Conservation (phyloP, 441 rosid species). For the Manihot esculenta region DNA sequence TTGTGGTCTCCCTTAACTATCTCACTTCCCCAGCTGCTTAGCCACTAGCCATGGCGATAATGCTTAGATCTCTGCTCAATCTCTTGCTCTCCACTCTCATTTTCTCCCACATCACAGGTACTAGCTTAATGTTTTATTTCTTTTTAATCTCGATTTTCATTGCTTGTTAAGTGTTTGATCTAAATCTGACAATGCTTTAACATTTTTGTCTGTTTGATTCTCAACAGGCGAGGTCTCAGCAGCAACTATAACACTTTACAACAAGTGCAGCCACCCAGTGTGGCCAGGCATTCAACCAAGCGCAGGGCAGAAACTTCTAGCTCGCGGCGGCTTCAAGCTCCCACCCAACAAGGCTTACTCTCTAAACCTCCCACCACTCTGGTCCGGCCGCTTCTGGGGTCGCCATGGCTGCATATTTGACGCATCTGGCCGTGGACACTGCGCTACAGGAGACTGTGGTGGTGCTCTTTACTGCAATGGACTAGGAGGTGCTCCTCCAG, state of each 20-base stretch:
- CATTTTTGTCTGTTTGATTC: not conserved
- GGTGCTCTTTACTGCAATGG: conserved; percentile 83
- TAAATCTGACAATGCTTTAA: not conserved
- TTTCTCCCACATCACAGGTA: conserved; percentile 52
- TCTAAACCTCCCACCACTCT: conserved; percentile 65
- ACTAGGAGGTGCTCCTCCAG: conserved; percentile 81
- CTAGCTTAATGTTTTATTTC: too few relatives aligned
- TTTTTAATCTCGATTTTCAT: not conserved
- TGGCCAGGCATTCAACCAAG: conserved; percentile 97
- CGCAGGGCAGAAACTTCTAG: conserved; percentile 70
- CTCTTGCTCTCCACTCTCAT: conserved; percentile 34
- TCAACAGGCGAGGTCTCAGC: conserved; percentile 39
- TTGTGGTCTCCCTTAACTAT: not conserved
- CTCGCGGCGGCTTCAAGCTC: conserved; percentile 83
- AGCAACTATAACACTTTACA: conserved; percentile 56
- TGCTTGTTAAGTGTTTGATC: not conserved
- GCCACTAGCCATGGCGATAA: conserved; percentile 31
- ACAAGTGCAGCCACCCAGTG: conserved; percentile 79
- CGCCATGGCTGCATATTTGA: conserved; percentile 89
- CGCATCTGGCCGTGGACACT: conserved; percentile 61
- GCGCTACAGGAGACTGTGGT: conserved; percentile 91
- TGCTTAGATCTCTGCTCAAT: conserved; percentile 33
- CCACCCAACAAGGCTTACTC: conserved; percentile 58
- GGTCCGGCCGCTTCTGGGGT: conserved; percentile 99
- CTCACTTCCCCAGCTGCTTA: not conserved